Evolutionary conservation across 208 protist species (phyloP), one percentile per base, ranked within the genome.

Genomic region (Porcisia hertigi): DNA sequence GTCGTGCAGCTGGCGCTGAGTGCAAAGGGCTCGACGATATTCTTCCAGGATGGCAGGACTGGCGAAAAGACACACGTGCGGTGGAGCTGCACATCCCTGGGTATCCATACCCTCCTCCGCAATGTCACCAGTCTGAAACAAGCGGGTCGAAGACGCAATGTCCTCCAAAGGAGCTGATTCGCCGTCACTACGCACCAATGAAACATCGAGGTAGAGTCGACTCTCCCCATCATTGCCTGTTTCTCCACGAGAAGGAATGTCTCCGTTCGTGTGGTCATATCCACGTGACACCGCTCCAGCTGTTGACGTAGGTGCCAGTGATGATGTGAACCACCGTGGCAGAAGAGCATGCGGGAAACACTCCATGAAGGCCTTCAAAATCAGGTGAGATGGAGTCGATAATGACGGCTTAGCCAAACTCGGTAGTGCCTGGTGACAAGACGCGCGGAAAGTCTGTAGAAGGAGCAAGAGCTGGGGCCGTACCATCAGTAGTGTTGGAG

Each of bases 391-490:
- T 14, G 43, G 54, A 30, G 65, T 52, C n/a, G 39, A 49, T 23
- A 43, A 18, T 8, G 59, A 53, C 25, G 47, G 14, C 30, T 20
- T 63, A n/a, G 66, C 14, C 23, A 43, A 57, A 43, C 55, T 57
- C 55, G 34, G 30, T 0, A 25, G 25, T n/a, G 4, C n/a, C n/a
- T 41, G 65, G 55, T 66, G 58, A 11, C 69, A 69, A 18, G 73
- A 53, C 5, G 66, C 49, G 9, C 54, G 58, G 36, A 82, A 60
- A 1, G 78, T 77, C 73, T 82, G 73, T 62, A 77, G 62, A 25
- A 82, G 78, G 73, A 87, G 54, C 30, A 87, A 71, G 16, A 79
- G 72, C 57, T 81, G 80, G 30, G 75, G 73, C 41, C 77, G 83
- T 47, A 75, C 53, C 70, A 87, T 77, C 11, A 87, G 72, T 72